A percentile compares a stretch with the other conserved stretches of the same genome.
Evolutionary conservation across 1,139 yeast genomes (phyloP).

Genomic region (Yamadazyma blattariae): DNA sequence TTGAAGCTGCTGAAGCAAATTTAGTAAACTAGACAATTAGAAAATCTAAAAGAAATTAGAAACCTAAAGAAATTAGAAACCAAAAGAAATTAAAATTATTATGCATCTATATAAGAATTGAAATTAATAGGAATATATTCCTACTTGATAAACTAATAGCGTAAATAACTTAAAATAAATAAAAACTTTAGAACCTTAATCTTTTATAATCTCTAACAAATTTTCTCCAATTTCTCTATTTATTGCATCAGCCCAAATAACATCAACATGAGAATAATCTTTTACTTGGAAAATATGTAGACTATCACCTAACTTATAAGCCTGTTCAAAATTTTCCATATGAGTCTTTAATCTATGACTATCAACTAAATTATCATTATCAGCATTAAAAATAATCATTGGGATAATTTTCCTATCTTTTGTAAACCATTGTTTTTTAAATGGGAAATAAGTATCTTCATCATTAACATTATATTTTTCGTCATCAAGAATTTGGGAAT

Average conservation of each 20-base stretch:
- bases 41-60: too few species aligned
- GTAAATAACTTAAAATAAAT: neutral
- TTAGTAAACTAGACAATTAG: too few species aligned
- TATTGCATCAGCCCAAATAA: conserved; percentile 55
- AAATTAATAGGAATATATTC: too few species aligned
- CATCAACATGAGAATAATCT: conserved; percentile 54
- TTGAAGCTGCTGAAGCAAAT: conserved; percentile 14
- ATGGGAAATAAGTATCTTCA: conserved; percentile 54
- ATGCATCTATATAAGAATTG: too few species aligned
- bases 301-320: conserved; percentile 36
- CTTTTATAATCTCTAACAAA: neutral
- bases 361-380: conserved; percentile 63
- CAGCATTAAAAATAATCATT: conserved; percentile 60
- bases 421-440: conserved; percentile 55
- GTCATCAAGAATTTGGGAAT: conserved; percentile 18
- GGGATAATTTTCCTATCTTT: conserved; percentile 43
- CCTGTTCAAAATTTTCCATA: conserved; percentile 49
- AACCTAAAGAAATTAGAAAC: too few species aligned
- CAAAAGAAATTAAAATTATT: neutral
- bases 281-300: conserved; percentile 38
- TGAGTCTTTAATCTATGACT: conserved; percentile 54
- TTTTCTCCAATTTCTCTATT: conserved; percentile 27
- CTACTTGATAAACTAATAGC: neutral
- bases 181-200: neutral
- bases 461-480: conserved; percentile 26